Evolutionary conservation across 179 eudicot genomes (phyloP), one percentile per base, ranked within the genome.

Genomic region (Corrigiola litoralis): DNA sequence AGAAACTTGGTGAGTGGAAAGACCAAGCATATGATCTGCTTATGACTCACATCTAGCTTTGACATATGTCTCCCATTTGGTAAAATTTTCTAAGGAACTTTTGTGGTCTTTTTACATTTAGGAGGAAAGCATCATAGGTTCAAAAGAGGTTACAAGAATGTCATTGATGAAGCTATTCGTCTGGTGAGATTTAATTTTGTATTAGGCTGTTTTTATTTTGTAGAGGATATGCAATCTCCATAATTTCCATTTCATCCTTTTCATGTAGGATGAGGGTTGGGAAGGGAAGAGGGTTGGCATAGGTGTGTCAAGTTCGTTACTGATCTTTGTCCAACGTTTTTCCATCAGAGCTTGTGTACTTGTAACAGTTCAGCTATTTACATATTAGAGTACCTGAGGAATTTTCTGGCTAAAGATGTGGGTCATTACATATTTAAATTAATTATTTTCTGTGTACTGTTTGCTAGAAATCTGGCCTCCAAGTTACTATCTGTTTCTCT

Each of bases 41-140:
- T 68, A 49, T 68, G 48, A 32, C 50, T 42, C 52, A 55, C 69
- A 14, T 14, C 18, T 2, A 36, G 20, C 27, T 45, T 29, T 50
- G 23, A 33, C 4, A n/a, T 16, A 17, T 36, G 45, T 49, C 27
- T 11, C 17, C 40, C 21, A 17, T n/a, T 9, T 25, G 47, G 28
- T 33, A 12, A 28, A 31, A 23, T 27, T 34, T 34, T 49, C 44
- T 67, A 20, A 48, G 50, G 44, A 47, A 20, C 57, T 62, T 7
- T 44, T 24, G 31, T 78, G 51, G 61, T 63, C 44, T 36, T 69
- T 64, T n/a, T 71, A 4, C 49, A 32, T 34, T 18, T 61, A 95
- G 99, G 99, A 73, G 99, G 99, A 56, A 95, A 83, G 79, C 99
- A 95, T 73, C 99, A 88, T 61, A 81, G 99, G 58, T 95, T 91